Evolutionary conservation across 2,329 filamentous ascomycete species (phyloP).

Genomic region (Monosporascus sp.): DNA sequence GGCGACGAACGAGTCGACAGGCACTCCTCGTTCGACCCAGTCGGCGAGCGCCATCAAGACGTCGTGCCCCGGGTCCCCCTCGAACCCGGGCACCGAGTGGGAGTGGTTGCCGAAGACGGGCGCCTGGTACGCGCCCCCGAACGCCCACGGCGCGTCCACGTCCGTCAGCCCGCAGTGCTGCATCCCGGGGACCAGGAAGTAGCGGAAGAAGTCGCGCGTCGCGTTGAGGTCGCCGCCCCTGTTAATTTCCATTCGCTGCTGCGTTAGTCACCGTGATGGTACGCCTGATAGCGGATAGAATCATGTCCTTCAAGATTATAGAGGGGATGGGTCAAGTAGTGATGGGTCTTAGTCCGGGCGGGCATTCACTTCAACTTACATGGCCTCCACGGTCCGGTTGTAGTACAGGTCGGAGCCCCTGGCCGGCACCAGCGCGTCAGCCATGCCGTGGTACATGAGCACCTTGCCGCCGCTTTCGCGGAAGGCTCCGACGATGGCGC

Average conservation of each 20-base stretch:
- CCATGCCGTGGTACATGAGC: constrained; percentile 41
- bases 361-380: constrained; percentile 5
- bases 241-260: background rate
- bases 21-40: constrained; percentile 31
- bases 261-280: too few species aligned
- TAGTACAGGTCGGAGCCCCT: constrained; percentile 31
- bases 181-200: constrained; percentile 51
- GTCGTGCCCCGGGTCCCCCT: constrained; percentile 30
- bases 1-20: constrained; percentile 28
- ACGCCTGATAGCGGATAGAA: too few species aligned
- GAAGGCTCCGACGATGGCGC: constrained; percentile 36
- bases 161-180: constrained; percentile 37
- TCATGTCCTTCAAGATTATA: too few species aligned
- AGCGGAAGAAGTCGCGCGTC: constrained; percentile 45
- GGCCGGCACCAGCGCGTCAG: constrained; percentile 36
- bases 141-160: constrained; percentile 36
- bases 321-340: too few species aligned
- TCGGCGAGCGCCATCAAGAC: constrained; percentile 32
- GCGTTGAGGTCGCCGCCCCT: constrained; percentile 17
- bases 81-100: constrained; percentile 30
- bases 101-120: constrained; percentile 21
- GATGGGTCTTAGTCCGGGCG: too few species aligned
- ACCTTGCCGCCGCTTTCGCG: constrained; percentile 36
- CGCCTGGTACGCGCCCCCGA: constrained; percentile 28
- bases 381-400: constrained; percentile 19